Evolutionary conservation across 202 grass and related monocot genomes (phyloP).

Genomic region (Alloteropsis angusta): DNA sequence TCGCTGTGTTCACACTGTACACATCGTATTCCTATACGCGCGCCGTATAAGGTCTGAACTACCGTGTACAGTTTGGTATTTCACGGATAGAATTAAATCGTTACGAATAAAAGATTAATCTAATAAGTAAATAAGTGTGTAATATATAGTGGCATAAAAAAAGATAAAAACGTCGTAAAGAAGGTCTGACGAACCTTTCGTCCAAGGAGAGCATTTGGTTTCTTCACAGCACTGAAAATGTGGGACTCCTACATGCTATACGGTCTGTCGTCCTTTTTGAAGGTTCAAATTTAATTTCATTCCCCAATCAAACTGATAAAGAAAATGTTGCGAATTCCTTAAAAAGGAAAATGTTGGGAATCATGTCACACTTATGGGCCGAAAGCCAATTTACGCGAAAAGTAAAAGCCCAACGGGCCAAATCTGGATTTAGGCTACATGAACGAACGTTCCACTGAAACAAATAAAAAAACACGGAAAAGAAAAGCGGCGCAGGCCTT

Average conservation of each 20-base stretch:
- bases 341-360: not conserved
- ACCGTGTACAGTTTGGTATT: not conserved
- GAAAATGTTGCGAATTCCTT: not conserved
- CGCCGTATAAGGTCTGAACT: not conserved
- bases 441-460: not conserved
- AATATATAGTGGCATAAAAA: not conserved
- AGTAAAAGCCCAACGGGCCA: not conserved
- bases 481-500: not conserved
- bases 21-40: not conserved
- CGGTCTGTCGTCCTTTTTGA: not conserved
- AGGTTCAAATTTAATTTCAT: not conserved
- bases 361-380: not conserved
- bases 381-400: not conserved
- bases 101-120: not conserved
- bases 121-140: not conserved
- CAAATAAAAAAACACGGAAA: not conserved
- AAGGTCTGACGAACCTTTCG: not conserved
- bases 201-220: not conserved
- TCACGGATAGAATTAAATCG: not conserved
- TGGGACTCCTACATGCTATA: not conserved
- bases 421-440: not conserved
- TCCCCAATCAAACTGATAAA: not conserved
- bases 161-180: not conserved
- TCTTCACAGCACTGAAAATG: not conserved
- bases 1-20: not conserved